A percentile compares a stretch with the other conserved stretches of the same genome.
Conservation (phyloP, 768 basidiomycete genomes). For the Termitomyces sp. region DNA sequence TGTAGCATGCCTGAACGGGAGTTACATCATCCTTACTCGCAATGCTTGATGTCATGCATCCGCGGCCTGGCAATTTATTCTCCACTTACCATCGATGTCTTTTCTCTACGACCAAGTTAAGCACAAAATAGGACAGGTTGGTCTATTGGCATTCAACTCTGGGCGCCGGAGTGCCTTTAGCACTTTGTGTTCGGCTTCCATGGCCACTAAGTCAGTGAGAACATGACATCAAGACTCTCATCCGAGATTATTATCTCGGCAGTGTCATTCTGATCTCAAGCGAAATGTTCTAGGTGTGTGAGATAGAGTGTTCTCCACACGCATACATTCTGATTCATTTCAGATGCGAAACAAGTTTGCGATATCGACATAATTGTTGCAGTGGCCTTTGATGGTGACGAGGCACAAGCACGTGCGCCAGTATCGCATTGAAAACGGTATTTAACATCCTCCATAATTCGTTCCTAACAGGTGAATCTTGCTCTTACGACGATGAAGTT, state of each 20-base stretch:
- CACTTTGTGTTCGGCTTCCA: conserved; percentile 73
- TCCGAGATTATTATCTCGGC: conserved; percentile 59
- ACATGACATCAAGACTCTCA: conserved; percentile 54
- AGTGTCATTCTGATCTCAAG: conserved; percentile 68
- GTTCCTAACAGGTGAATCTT: conserved; percentile 16
- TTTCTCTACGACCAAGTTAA: conserved; percentile 29
- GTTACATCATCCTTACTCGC: no score
- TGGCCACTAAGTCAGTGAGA: conserved; percentile 43
- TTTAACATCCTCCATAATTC: background rate
- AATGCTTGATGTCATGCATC: background rate
- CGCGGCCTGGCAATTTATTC: background rate
- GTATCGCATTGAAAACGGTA: conserved; percentile 2
- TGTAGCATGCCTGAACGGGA: no score
- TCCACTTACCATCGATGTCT: background rate
- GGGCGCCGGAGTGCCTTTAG: conserved; percentile 22
- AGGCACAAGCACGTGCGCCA: conserved; percentile 2
- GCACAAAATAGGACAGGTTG: conserved; percentile 42
- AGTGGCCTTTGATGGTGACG: conserved; percentile 29
- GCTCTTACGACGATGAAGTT: no score
- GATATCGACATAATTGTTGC: conserved; percentile 42
- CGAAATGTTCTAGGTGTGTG: conserved; percentile 51
- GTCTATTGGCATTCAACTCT: background rate
- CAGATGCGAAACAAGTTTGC: conserved; percentile 48
- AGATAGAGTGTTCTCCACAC: background rate
- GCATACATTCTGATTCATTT: background rate